Evolutionary conservation across 2,329 filamentous ascomycete species (phyloP).

Genomic region (Alternaria dauci): DNA sequence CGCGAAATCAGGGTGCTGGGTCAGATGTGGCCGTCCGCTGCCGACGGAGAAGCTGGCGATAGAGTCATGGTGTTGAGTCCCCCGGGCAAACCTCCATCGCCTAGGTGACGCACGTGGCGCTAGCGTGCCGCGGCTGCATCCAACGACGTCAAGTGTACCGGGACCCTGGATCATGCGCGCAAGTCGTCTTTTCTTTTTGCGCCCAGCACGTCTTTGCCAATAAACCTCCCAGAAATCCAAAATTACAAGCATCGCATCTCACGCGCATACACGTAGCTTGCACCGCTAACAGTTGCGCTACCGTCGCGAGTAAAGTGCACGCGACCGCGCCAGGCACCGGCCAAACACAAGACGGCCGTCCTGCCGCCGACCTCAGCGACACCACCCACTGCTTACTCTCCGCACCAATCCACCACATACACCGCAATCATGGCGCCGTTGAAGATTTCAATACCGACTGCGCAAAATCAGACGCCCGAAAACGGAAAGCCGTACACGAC

Average conservation of each 20-base stretch:
- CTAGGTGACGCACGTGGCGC: conserved; percentile 24
- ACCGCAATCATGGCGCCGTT: conserved; percentile 53
- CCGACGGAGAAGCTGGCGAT: neutral
- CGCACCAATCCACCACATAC: too few species aligned
- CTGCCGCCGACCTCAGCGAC: conserved; percentile 1
- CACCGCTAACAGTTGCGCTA: neutral
- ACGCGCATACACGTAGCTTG: neutral
- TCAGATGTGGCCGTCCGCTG: neutral
- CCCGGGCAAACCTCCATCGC: neutral
- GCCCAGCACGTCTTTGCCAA: neutral
- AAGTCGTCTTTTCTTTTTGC: conserved; percentile 3
- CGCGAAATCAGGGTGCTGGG: too few species aligned
- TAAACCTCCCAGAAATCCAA: neutral
- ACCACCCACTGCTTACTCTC: neutral
- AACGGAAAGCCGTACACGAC: conserved; percentile 72
- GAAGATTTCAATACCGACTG: conserved; percentile 57
- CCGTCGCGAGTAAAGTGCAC: conserved; percentile 9
- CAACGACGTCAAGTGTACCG: conserved; percentile 23
- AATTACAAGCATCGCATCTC: neutral
- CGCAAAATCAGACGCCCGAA: conserved; percentile 61
- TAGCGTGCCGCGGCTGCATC: conserved; percentile 21
- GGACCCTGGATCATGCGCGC: neutral
- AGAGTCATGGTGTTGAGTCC: conserved; percentile 9
- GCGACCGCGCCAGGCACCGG: conserved; percentile 16
- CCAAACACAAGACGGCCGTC: conserved; percentile 4